A percentile compares a stretch with the other conserved stretches of the same genome.
phyloP scores from a whole-genome alignment of 2,329 filamentous ascomycete genomes.

The Pseudogymnoascus verrucosus region DNA sequence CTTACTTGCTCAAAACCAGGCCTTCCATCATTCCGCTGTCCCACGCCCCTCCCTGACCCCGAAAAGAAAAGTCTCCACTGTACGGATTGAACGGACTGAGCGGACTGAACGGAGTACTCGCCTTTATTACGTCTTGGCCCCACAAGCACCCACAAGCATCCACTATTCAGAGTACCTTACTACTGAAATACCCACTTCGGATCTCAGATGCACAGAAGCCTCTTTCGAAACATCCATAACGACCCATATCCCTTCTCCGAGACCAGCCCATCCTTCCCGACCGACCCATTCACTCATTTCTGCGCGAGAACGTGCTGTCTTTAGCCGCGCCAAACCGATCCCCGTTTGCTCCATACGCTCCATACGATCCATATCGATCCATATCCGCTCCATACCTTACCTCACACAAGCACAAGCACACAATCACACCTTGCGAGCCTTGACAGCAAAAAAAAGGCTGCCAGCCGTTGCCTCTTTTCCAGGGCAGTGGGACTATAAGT shows the following conservation, averaged over 20 bases:
- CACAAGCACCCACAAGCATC: background rate
- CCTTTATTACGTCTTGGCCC: background rate
- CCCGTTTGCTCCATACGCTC: background rate
- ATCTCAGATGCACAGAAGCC: background rate
- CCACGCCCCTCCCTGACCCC: background rate
- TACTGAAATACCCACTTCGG: background rate
- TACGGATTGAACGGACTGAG: background rate
- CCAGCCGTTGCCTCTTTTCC: background rate
- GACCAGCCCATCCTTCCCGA: background rate
- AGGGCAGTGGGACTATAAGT: constrained; percentile 1
- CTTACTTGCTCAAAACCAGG: background rate
- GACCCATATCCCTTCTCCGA: background rate
- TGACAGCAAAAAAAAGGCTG: background rate
- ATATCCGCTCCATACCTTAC: background rate
- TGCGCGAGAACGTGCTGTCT: background rate
- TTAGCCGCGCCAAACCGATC: background rate
- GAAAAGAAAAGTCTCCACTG: background rate
- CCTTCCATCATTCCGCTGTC: background rate
- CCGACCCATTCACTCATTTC: background rate
- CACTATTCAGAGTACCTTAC: background rate
- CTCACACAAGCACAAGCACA: background rate
- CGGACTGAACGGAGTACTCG: background rate
- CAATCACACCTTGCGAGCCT: background rate
- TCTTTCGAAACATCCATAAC: background rate
- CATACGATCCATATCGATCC: background rate